Evolutionary conservation across 352 stramenopile genomes (phyloP), one percentile per base, ranked within the genome.

Genomic region (Globisporangium parvum): DNA sequence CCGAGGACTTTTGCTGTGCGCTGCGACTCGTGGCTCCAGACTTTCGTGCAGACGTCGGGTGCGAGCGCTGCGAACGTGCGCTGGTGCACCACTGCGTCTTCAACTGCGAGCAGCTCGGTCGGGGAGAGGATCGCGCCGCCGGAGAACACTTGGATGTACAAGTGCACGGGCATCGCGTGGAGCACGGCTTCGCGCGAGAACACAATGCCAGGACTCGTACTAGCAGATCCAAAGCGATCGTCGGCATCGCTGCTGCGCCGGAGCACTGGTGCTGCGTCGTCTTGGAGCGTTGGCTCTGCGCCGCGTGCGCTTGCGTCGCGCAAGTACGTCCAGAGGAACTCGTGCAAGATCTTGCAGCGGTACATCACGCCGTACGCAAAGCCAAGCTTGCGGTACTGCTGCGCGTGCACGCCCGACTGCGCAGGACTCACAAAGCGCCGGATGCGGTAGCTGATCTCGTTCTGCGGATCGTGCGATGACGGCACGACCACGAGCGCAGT

Each of bases 321-420:
- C 21, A 90, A 70, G 59, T 79, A 84, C 24, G 46, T 69, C 79
- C 79, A 92, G 24, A 92, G 59, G 59, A 86, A 90, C 44, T 66
- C 62, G 64, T 92, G 82, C n/a, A 92, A 71, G 50, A 72, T 60
- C 72, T 88, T 90, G 58, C 82, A 90, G 47, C 82, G 80, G 64
- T 80, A 92, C 79, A 92, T 92, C 26, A 90, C 79, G 9, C 82
- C 82, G 37, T 90, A 90, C 9, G 79, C 82, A 57, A 92, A 90
- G 0, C 82, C 82, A 15, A 92, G 74, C 28, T 82, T 85, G 39
- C 74, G 69, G 54, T 86, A 92, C 67, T 92, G 82, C 11, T 82
- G 69, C 3, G 63, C 77, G 53, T 91, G 80, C 6, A 75, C 53
- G 20, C 70, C 68, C 2, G 69, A 78, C 54, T 82, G 79, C 24